Evolutionary conservation across 2,329 filamentous ascomycete genomes (phyloP).

Genomic region (Colletotrichum siamense): DNA sequence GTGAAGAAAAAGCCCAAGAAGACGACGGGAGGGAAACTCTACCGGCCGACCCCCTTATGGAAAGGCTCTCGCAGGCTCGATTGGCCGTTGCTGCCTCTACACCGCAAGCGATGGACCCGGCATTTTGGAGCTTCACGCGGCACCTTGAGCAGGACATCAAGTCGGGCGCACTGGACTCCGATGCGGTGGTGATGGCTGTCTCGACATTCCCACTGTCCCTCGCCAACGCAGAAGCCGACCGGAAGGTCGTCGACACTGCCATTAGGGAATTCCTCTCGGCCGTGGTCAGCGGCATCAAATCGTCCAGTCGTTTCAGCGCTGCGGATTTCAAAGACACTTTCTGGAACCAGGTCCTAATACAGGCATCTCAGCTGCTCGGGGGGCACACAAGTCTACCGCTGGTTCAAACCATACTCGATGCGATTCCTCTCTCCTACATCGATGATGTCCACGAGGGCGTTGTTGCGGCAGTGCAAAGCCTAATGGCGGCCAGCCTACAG

Average conservation of each 20-base stretch:
- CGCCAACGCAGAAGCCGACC: neutral
- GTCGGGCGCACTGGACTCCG: neutral
- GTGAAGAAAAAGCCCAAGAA: neutral
- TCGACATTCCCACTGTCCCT: constrained; percentile 10
- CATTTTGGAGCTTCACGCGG: constrained; percentile 2
- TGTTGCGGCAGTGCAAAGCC: constrained; percentile 12
- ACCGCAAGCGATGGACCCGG: neutral
- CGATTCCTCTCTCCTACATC: neutral
- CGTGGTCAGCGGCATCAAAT: constrained; percentile 16
- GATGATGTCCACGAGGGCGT: constrained; percentile 4
- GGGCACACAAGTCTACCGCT: neutral
- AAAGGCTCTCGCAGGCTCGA: constrained; percentile 11
- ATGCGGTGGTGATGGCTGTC: neutral
- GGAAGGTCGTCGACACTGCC: neutral
- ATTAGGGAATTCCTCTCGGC: constrained; percentile 16
- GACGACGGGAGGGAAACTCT: neutral
- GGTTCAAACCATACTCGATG: constrained; percentile 3
- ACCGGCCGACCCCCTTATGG: neutral
- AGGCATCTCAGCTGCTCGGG: neutral
- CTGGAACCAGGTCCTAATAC: constrained; percentile 7
- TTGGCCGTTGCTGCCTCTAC: constrained; percentile 2
- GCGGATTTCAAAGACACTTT: neutral
- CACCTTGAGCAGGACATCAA: constrained; percentile 8
- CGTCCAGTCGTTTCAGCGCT: constrained; percentile 7
- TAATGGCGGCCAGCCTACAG: neutral